Evolutionary conservation across 371 early-diverging fungal species (phyloP).

Genomic region (Syncephalastrum contaminatum): DNA sequence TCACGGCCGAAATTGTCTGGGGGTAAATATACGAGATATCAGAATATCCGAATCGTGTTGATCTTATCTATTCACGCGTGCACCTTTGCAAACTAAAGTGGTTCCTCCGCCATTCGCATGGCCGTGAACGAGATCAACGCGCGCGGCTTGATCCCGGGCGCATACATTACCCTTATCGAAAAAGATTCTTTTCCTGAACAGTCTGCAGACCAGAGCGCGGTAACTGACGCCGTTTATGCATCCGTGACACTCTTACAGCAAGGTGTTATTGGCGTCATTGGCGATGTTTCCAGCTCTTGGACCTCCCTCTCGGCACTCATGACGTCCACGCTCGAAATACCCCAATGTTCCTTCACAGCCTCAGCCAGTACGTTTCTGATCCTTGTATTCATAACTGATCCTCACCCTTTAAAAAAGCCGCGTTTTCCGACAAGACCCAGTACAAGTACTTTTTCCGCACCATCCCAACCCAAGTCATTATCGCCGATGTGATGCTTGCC

Average conservation of each 20-base stretch:
- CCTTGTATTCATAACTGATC: not conserved
- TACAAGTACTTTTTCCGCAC: constrained; percentile 56
- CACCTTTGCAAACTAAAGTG: constrained; percentile 28
- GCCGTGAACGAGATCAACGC: constrained; percentile 60
- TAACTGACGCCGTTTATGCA: constrained; percentile 60
- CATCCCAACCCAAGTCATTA: constrained; percentile 45
- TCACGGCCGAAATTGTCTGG: constrained; percentile 51
- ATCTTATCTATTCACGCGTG: constrained; percentile 4
- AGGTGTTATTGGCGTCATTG: constrained; percentile 57
- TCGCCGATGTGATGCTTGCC: constrained; percentile 47
- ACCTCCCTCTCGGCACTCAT: constrained; percentile 54
- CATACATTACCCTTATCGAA: constrained; percentile 57
- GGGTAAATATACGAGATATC: constrained; percentile 29
- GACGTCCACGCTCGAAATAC: constrained; percentile 51
- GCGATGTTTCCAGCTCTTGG: constrained; percentile 54
- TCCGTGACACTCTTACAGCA: constrained; percentile 56
- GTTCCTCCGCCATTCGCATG: constrained; percentile 62
- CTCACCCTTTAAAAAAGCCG: constrained; percentile 19
- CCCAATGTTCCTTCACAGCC: constrained; percentile 58
- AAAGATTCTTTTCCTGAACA: constrained; percentile 59
- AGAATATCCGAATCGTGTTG: not conserved
- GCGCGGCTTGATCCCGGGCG: constrained; percentile 51
- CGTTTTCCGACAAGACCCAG: constrained; percentile 43
- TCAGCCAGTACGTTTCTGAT: constrained; percentile 29
- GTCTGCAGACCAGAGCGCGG: constrained; percentile 41